Evolutionary conservation across 1,284 basidiomycete species (phyloP).

Genomic region (Vanrija sp.): DNA sequence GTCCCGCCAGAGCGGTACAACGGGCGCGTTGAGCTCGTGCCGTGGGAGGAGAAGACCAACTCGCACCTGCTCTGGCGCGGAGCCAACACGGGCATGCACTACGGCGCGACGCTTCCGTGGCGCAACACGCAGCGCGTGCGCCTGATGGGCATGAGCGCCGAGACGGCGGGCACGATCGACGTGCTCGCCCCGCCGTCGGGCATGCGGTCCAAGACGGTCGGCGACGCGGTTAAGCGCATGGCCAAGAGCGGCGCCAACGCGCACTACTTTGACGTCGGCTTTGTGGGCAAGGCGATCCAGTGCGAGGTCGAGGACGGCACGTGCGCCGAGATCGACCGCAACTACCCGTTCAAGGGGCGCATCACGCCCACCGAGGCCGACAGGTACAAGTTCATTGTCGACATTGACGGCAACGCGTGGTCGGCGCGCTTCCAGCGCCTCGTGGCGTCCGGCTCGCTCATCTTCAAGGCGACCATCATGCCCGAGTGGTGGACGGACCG

Average conservation of each 20-base stretch:
- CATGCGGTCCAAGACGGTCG: constrained; percentile 64
- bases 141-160: constrained; percentile 22
- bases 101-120: constrained; percentile 31
- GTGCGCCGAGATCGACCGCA: constrained; percentile 32
- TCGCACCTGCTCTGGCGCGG: constrained; percentile 43
- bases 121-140: constrained; percentile 36
- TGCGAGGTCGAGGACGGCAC: constrained; percentile 40
- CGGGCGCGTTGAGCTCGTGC: constrained; percentile 15
- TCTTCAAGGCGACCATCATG: constrained; percentile 45
- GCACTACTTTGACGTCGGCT: constrained; percentile 59
- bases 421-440: constrained; percentile 58
- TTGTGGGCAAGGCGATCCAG: constrained; percentile 39
- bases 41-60: constrained; percentile 33
- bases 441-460: constrained; percentile 34
- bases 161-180: background rate
- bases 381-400: constrained; percentile 39
- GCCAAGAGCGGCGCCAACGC: constrained; percentile 72
- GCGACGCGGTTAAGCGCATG: constrained; percentile 50
- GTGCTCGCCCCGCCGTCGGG: constrained; percentile 5
- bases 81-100: constrained; percentile 39
- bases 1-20: constrained; percentile 46
- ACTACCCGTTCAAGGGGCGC: constrained; percentile 24
- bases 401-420: constrained; percentile 65
- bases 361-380: constrained; percentile 30
- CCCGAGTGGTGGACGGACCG: constrained; percentile 50